Base-by-base conservation (phyloP, 768 basidiomycete genomes). In the Coprinopsis marcescibilis region DNA sequence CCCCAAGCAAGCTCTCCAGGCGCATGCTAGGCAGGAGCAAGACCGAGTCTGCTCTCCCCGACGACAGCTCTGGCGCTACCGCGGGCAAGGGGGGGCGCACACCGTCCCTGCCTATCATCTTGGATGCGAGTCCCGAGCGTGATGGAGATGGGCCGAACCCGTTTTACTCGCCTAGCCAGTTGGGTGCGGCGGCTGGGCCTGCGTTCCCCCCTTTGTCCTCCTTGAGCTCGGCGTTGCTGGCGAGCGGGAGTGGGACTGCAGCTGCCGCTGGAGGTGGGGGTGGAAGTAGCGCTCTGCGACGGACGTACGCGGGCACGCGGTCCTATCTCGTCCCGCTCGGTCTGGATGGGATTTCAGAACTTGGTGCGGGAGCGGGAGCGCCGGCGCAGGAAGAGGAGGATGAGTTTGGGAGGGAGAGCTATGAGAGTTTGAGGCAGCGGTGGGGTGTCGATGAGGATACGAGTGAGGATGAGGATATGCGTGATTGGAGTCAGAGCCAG, bases 381-480 rank as follows among this genome's bases (percentile, higher is more conserved):
- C 55, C 39, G 24, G 45, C 61, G 13, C 59, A 65, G 19, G 69
- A 70, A 24, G 63, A 66, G 14, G 66, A 72, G 6, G 78, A 76
- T 20, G 76, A 80, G 19, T 77, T 77, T 39, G 62, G 66, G 10
- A 76, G 78, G n/a, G 88, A 90, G 56, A 87, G 87, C 0, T 91
- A 91, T 53, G 65, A 78, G 11, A 80, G 83, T 42, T 63, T 91
- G 38, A 80, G 89, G 12, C 65, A 68, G n/a, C 75, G 88, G 15
- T 89, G 84, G 84, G 88, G 88, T 2, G 82, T 91, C 0, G 48
- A 49, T 41, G n/a, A n/a, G n/a, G 88, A 90, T 57, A 71, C 78
- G 27, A 83, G 84, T 1, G 89, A 89, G 56, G 84, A 86, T 52
- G 85, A 87, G n/a, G n/a, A n/a, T n/a, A n/a, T n/a, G n/a, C n/a